A percentile compares a stretch with the other conserved stretches of the same genome.
Evolutionary conservation across 352 stramenopile genomes (phyloP).

Genomic region (Globisporangium apiculatum): DNA sequence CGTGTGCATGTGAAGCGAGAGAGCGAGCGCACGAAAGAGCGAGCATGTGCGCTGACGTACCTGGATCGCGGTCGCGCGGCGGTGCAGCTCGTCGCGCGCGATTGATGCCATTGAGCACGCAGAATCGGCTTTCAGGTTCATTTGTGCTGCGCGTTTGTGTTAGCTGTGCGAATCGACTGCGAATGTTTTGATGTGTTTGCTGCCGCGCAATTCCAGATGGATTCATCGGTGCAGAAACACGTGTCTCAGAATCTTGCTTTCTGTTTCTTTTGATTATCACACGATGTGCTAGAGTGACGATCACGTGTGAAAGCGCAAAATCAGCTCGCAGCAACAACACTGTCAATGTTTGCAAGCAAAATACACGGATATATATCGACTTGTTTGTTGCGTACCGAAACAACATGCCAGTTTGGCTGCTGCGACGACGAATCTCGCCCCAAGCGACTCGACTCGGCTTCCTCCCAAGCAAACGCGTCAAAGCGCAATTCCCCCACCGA

Average conservation of each 20-base stretch:
- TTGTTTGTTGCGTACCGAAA: not conserved
- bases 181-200: not conserved
- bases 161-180: not conserved
- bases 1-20: not conserved
- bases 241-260: not conserved
- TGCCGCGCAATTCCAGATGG: not conserved
- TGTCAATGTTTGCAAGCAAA: not conserved
- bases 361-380: not conserved
- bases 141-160: not conserved
- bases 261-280: not conserved
- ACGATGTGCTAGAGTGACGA: not conserved
- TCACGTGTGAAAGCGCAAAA: not conserved
- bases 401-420: not conserved
- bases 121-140: not conserved
- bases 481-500: too few relatives aligned
- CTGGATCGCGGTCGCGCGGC: conserved; percentile 21
- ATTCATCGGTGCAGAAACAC: not conserved
- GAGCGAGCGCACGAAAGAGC: not conserved
- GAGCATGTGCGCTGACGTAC: conserved; percentile 3
- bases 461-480: too few relatives aligned
- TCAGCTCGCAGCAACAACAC: not conserved
- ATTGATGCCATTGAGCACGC: not conserved
- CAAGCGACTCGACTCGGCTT: too few relatives aligned
- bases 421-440: not conserved
- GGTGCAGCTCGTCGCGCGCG: conserved; percentile 7